Evolutionary conservation across 495 filamentous ascomycete species (phyloP).

Genomic region (Articulospora tetracladia): DNA sequence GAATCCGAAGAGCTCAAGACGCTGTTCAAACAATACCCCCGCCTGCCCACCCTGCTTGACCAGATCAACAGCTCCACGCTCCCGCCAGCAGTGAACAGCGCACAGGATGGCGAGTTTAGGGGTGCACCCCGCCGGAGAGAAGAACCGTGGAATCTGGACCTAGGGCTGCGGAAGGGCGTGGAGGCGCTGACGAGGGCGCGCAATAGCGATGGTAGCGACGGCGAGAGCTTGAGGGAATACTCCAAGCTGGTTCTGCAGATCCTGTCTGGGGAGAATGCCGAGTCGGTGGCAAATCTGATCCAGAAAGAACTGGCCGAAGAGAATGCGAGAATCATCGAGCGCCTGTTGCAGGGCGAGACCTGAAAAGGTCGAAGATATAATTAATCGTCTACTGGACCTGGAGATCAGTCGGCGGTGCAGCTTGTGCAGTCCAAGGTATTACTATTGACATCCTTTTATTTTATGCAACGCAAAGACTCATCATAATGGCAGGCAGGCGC

Average conservation of each 20-base stretch:
- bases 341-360: slow-evolving; percentile 15
- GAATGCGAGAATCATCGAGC: slow-evolving; percentile 19
- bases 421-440: background rate
- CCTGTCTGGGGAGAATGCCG: slow-evolving; percentile 19
- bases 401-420: background rate
- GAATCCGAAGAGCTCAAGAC: slow-evolving; percentile 41
- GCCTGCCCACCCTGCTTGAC: slow-evolving; percentile 43
- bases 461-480: no score
- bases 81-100: slow-evolving; percentile 22
- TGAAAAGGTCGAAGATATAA: no score
- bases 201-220: slow-evolving; percentile 31
- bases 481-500: no score
- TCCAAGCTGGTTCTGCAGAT: slow-evolving; percentile 37
- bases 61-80: slow-evolving; percentile 50
- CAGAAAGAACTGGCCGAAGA: slow-evolving; percentile 20
- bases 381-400: background rate
- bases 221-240: slow-evolving; percentile 44
- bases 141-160: slow-evolving; percentile 35
- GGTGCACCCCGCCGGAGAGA: background rate
- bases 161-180: slow-evolving; percentile 34
- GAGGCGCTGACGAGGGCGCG: slow-evolving; percentile 32
- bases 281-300: slow-evolving; percentile 9
- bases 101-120: background rate
- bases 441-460: no score
- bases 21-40: slow-evolving; percentile 49